Conservation (phyloP, 108 stramenopile species). For the Fistulifera solaris region DNA sequence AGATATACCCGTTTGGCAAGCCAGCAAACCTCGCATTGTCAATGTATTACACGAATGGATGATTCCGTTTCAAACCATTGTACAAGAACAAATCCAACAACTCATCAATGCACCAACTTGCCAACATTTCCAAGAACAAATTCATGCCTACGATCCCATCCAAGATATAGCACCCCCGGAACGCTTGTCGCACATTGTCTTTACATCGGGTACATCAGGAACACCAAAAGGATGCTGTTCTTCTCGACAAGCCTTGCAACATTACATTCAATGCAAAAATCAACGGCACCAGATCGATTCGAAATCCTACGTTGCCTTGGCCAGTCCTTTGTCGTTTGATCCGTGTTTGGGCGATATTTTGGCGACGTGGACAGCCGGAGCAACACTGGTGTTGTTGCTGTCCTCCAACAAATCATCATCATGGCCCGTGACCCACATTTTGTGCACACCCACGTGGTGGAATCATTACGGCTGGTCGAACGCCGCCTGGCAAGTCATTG, state of each 20-base stretch:
- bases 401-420: conserved; percentile 22
- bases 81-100: neutral
- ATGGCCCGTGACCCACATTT: conserved; percentile 47
- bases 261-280: conserved; percentile 65
- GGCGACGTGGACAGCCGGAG: conserved; percentile 48
- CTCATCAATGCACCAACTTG: neutral
- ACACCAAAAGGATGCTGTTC: conserved; percentile 86
- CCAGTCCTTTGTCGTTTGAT: conserved; percentile 75
- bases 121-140: conserved; percentile 1
- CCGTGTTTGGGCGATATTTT: conserved; percentile 75
- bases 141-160: neutral
- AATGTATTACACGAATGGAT: neutral
- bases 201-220: conserved; percentile 95
- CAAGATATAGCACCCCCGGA: neutral
- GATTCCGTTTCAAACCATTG: neutral
- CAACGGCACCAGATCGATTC: conserved; percentile 31
- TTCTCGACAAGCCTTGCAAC: conserved; percentile 44
- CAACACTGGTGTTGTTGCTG: conserved; percentile 49
- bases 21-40: neutral
- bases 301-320: conserved; percentile 52
- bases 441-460: conserved; percentile 84
- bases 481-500: conserved; percentile 37
- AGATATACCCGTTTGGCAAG: conserved; percentile 1
- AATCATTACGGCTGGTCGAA: conserved; percentile 2
- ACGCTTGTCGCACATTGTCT: conserved; percentile 72